A percentile compares a stretch with the other conserved stretches of the same genome.
Conservation (phyloP, 1,284 basidiomycete genomes). For the Peniophora sp. region DNA sequence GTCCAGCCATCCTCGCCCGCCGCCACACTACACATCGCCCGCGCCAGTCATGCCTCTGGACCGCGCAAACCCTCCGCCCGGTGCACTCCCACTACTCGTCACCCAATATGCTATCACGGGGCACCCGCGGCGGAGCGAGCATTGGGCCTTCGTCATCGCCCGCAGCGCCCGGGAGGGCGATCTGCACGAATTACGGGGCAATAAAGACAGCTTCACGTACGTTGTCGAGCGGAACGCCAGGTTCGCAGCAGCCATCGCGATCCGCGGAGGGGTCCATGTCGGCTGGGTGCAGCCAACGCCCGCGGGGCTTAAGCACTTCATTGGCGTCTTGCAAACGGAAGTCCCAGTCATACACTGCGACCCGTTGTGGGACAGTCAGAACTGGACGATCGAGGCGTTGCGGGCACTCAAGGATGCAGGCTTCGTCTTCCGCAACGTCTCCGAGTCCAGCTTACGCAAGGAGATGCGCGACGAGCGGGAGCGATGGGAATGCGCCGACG, state of each 20-base stretch:
- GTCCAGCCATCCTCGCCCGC: too few species aligned
- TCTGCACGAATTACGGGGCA: slow-evolving; percentile 20
- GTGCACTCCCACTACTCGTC: slow-evolving; percentile 17
- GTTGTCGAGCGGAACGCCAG: slow-evolving; percentile 4
- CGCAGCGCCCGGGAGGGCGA: slow-evolving; percentile 12
- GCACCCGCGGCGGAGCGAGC: slow-evolving; percentile 21
- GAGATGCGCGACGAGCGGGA: slow-evolving; percentile 12
- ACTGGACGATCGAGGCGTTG: slow-evolving; percentile 19
- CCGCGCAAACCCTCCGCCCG: neutral
- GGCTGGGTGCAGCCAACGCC: slow-evolving; percentile 12
- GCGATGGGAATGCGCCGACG: slow-evolving; percentile 13
- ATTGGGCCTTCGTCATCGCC: slow-evolving; percentile 20
- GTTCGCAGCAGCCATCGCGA: slow-evolving; percentile 6
- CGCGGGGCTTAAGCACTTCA: neutral
- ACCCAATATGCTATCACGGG: slow-evolving; percentile 20
- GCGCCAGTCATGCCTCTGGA: neutral
- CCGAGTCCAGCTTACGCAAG: slow-evolving; percentile 11
- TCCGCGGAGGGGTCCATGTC: slow-evolving; percentile 20
- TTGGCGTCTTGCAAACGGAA: slow-evolving; percentile 10
- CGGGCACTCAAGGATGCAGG: slow-evolving; percentile 13
- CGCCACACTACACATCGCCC: neutral
- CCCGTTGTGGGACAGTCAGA: slow-evolving; percentile 16
- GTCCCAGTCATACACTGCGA: slow-evolving; percentile 15
- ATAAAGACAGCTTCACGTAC: slow-evolving; percentile 19
- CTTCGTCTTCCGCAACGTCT: slow-evolving; percentile 7